phyloP scores from a whole-genome alignment of 148 eudicot genomes.

The Nyssa sinensis region DNA sequence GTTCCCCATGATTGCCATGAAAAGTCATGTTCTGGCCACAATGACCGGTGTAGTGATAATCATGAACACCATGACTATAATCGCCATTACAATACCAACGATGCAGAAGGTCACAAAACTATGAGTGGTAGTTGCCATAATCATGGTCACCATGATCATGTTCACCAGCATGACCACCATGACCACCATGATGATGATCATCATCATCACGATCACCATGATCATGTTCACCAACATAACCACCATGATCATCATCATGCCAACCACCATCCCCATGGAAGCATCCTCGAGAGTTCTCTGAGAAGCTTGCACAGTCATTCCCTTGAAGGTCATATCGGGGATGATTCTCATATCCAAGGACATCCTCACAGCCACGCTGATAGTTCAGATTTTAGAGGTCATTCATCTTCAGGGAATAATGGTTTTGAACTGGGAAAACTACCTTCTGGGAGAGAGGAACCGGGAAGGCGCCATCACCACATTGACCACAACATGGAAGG shows the following conservation, averaged over 20 bases:
- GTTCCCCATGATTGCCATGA: conserved; percentile 26
- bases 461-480: conserved; percentile 49
- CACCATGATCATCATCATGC: conserved; percentile 21
- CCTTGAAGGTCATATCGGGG: background rate
- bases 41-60: conserved; percentile 6
- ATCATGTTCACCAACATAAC: conserved; percentile 26
- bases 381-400: conserved; percentile 17
- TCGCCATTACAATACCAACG: conserved; percentile 24
- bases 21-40: conserved; percentile 8
- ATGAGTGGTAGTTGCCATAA: background rate
- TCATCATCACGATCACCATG: conserved; percentile 4
- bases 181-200: conserved; percentile 8
- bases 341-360: conserved; percentile 9
- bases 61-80: conserved; percentile 24
- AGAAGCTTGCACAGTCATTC: background rate
- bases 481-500: conserved; percentile 99
- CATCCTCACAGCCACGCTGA: conserved; percentile 28
- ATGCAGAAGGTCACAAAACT: conserved; percentile 1
- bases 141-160: conserved; percentile 16
- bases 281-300: conserved; percentile 3
- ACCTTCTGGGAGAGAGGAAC: conserved; percentile 6
- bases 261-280: conserved; percentile 17
- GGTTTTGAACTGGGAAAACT: conserved; percentile 5
- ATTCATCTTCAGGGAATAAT: conserved; percentile 1
- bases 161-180: conserved; percentile 22